Conservation (phyloP, 331 rosid species). For the Pyracantha coccinea region DNA sequence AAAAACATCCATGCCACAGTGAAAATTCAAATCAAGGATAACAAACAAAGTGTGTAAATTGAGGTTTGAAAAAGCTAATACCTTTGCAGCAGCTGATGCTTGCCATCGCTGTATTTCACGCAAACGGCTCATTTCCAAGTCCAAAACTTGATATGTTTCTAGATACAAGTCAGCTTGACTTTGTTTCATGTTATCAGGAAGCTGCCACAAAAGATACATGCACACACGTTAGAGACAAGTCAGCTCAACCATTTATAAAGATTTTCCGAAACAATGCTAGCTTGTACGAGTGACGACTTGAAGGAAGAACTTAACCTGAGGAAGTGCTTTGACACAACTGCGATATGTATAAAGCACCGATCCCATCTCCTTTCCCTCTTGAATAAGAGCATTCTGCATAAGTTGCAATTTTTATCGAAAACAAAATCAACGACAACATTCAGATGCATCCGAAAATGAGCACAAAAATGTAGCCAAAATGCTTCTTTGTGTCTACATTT, state of each 20-base stretch:
- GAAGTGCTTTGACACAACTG: slow-evolving; percentile 97
- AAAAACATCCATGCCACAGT: slow-evolving; percentile 10
- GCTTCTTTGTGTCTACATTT: neutral
- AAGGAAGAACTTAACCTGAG: slow-evolving; percentile 58
- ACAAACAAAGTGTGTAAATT: slow-evolving; percentile 5
- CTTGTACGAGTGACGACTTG: neutral
- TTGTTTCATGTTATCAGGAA: slow-evolving; percentile 99
- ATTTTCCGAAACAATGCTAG: neutral
- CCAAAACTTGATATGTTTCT: slow-evolving; percentile 96
- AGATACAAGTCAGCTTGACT: slow-evolving; percentile 95
- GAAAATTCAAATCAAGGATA: slow-evolving; percentile 11
- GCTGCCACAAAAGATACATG: slow-evolving; percentile 33
- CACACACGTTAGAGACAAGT: slow-evolving; percentile 41
- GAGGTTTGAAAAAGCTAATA: slow-evolving; percentile 10
- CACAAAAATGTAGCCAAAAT: neutral
- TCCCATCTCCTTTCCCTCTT: slow-evolving; percentile 93
- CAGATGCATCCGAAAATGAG: neutral
- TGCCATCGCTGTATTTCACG: slow-evolving; percentile 99
- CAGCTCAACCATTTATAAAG: slow-evolving; percentile 44
- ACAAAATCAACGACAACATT: neutral
- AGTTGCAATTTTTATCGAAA: neutral
- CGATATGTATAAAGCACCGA: slow-evolving; percentile 98
- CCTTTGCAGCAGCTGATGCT: slow-evolving; percentile 92
- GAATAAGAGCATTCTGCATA: slow-evolving; percentile 70
- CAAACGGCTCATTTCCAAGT: slow-evolving; percentile 97